Conservation (phyloP, 257 asterid genomes). For the Solanum corneliomulleri region DNA sequence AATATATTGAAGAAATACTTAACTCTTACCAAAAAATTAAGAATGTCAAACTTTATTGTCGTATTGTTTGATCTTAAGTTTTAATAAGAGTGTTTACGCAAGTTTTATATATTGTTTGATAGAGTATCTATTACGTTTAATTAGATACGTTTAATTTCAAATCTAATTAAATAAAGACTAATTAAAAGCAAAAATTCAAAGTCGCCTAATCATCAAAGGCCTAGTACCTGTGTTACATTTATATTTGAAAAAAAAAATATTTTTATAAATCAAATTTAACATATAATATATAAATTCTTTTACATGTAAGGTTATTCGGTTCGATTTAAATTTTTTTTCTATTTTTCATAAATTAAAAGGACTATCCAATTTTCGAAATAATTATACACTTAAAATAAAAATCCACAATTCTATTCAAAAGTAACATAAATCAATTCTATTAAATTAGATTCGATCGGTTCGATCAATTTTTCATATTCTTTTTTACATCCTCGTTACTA, state of each 20-base stretch:
- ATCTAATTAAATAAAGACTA: neutral
- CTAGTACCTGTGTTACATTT: neutral
- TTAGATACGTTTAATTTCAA: no score
- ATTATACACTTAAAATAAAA: no score
- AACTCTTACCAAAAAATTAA: neutral
- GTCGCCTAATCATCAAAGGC: neutral
- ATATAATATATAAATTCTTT: no score
- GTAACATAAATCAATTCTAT: no score
- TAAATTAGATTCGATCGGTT: no score
- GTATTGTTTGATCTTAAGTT: neutral
- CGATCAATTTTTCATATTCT: no score
- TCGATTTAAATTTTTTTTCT: fast-evolving
- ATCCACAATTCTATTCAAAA: no score
- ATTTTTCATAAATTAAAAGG: no score
- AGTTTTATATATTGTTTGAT: neutral
- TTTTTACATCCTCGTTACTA: no score
- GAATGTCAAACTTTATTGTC: neutral
- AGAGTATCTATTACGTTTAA: neutral
- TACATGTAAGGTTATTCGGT: neutral
- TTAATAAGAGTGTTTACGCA: neutral
- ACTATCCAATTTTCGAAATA: no score
- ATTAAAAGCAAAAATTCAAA: neutral
- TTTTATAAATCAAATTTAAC: no score
- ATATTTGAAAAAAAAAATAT: no score
- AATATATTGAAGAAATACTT: neutral